These are phyloP conservation scores for Lichina pygmaea DNA, from an alignment of 495 filamentous ascomycete genomes.

Conservation along the genomic window DNA sequence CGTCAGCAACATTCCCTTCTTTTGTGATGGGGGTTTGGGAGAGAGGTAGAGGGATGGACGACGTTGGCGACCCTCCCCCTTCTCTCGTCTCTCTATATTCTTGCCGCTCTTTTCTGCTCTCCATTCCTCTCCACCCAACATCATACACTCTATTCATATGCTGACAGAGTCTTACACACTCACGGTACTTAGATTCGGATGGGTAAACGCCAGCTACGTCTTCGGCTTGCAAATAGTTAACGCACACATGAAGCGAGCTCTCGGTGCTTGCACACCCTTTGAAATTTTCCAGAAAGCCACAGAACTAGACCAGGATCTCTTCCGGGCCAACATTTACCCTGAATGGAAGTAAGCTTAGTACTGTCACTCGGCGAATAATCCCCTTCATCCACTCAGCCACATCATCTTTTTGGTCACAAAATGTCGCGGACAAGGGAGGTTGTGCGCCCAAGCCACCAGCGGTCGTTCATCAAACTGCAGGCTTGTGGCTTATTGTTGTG, in stretches of 20 bases:
- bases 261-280: slow-evolving; percentile 62
- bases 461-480: no score
- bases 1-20: background rate
- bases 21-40: slow-evolving; percentile 7
- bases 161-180: background rate
- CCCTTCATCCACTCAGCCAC: no score
- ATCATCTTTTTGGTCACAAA: no score
- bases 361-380: no score
- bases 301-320: background rate
- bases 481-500: no score
- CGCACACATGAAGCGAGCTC: slow-evolving; percentile 57
- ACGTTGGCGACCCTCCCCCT: background rate
- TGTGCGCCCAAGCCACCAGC: no score
- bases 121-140: background rate
- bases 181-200: slow-evolving; percentile 47
- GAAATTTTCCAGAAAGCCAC: slow-evolving; percentile 29
- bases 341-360: background rate
- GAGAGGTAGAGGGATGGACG: no score
- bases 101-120: background rate
- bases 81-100: background rate
- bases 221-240: slow-evolving; percentile 66
- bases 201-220: slow-evolving; percentile 94
- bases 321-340: background rate
- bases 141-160: background rate
- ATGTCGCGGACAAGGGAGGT: no score